A percentile compares a stretch with the other conserved stretches of the same genome.
Conservation (phyloP, 2,329 filamentous ascomycete species). For the Neopestalotiopsis sp. region DNA sequence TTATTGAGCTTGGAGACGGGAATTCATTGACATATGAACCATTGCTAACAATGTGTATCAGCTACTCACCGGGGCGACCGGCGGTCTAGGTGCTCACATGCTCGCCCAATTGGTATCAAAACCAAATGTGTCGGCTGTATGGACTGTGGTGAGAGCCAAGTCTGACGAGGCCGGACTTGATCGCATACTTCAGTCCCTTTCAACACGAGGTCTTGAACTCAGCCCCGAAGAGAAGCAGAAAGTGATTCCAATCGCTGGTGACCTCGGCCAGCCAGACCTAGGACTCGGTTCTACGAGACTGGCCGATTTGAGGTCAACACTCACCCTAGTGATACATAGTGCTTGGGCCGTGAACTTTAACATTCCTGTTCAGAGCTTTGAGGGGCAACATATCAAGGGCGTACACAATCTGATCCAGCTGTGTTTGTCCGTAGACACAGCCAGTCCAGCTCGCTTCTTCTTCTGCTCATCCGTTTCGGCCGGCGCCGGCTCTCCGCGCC, state of each 20-base stretch:
- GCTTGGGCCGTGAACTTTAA: constrained; percentile 1
- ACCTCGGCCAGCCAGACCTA: not conserved
- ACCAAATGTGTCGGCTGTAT: not conserved
- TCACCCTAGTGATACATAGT: not conserved
- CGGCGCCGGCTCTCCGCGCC: not conserved
- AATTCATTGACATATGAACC: not conserved
- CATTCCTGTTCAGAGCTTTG: not conserved
- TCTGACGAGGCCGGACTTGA: not conserved
- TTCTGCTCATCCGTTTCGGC: not conserved
- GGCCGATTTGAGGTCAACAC: not conserved
- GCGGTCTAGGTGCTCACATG: not conserved
- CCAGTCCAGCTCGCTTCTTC: not conserved
- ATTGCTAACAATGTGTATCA: not conserved
- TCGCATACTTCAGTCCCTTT: not conserved
- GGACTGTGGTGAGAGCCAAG: not conserved
- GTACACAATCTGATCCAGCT: not conserved
- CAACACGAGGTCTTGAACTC: not conserved
- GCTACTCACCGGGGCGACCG: not conserved
- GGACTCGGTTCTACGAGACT: not conserved
- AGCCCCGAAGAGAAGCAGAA: not conserved
- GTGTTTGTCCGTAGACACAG: not conserved
- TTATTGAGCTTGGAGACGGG: not conserved
- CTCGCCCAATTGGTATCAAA: not conserved
- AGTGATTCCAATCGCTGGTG: not conserved
- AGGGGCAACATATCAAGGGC: not conserved